Percentiles rank a stretch among this genome's conserved stretches.
These are phyloP conservation scores for Lindgomyces ingoldianus DNA, from an alignment of 495 filamentous ascomycete species.

Conservation along the genomic window DNA sequence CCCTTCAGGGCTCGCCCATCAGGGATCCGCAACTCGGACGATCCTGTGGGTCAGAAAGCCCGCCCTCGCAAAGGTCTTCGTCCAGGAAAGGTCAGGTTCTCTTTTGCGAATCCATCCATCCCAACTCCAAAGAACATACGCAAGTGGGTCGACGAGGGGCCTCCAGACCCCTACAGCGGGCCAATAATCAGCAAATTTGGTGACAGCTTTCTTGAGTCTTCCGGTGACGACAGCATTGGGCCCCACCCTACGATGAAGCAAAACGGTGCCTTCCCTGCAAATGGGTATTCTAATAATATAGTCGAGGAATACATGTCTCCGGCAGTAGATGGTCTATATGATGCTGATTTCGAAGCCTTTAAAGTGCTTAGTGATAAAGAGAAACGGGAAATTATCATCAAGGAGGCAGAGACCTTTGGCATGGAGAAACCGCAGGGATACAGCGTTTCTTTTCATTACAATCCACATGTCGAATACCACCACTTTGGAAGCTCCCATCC, in stretches of 20 bases:
- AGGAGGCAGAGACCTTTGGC: conserved; percentile 68
- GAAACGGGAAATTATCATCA: conserved; percentile 60
- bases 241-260: background rate
- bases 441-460: conserved; percentile 92
- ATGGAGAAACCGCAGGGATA: conserved; percentile 73
- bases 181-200: too few relatives aligned
- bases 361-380: conserved; percentile 56
- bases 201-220: too few relatives aligned
- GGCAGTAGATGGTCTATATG: background rate
- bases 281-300: conserved; percentile 42
- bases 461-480: conserved; percentile 90
- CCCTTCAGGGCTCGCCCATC: background rate
- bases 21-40: background rate
- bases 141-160: background rate
- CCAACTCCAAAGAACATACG: conserved; percentile 6
- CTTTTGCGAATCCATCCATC: conserved; percentile 6
- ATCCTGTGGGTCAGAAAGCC: background rate
- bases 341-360: conserved; percentile 26
- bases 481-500: conserved; percentile 95
- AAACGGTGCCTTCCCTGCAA: background rate
- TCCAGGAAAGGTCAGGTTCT: background rate
- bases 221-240: too few relatives aligned
- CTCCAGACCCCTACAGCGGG: too few relatives aligned
- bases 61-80: background rate
- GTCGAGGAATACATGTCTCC: conserved; percentile 63